Percentiles rank a stretch among this genome's conserved stretches.
phyloP scores from a whole-genome alignment of 2,329 filamentous ascomycete species.

The Aschersonia sp. region DNA sequence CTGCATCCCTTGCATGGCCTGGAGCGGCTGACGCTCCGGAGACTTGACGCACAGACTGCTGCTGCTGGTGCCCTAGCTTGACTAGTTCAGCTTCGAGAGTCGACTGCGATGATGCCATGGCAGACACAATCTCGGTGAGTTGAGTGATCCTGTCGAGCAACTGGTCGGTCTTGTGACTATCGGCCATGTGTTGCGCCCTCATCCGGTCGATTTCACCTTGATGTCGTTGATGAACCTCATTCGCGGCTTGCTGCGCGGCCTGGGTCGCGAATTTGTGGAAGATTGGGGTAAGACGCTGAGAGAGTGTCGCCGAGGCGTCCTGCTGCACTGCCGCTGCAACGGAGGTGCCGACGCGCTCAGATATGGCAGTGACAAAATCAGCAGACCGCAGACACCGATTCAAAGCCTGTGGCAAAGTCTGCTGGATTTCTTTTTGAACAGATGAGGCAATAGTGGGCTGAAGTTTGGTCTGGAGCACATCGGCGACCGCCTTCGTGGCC shows the following conservation, averaged over 20 bases:
- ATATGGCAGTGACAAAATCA: slow-evolving; percentile 55
- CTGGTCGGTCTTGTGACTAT: slow-evolving; percentile 55
- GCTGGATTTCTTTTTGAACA: slow-evolving; percentile 61
- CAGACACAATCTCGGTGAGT: slow-evolving; percentile 53
- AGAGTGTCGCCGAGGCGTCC: slow-evolving; percentile 47
- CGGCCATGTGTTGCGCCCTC: slow-evolving; percentile 32
- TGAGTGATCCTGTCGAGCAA: slow-evolving; percentile 53
- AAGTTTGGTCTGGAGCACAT: slow-evolving; percentile 56
- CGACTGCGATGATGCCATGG: slow-evolving; percentile 53
- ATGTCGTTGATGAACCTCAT: slow-evolving; percentile 52
- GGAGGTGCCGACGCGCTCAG: slow-evolving; percentile 53
- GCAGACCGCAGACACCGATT: slow-evolving; percentile 47
- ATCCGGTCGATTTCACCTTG: slow-evolving; percentile 35
- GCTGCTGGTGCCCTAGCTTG: slow-evolving; percentile 26
- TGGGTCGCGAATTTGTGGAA: slow-evolving; percentile 51
- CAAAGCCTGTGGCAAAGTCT: slow-evolving; percentile 50
- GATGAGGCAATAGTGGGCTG: slow-evolving; percentile 49
- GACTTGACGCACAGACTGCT: slow-evolving; percentile 25
- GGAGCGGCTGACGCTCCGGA: slow-evolving; percentile 13
- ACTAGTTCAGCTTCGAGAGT: slow-evolving; percentile 53
- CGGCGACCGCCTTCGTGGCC: slow-evolving; percentile 53
- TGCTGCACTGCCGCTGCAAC: slow-evolving; percentile 56
- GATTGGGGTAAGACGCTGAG: slow-evolving; percentile 49
- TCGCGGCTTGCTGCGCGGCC: slow-evolving; percentile 51
- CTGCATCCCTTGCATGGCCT: slow-evolving; percentile 1